Base-by-base conservation (phyloP, 805 yeast genomes). In the Dipodascus geniculatus region DNA sequence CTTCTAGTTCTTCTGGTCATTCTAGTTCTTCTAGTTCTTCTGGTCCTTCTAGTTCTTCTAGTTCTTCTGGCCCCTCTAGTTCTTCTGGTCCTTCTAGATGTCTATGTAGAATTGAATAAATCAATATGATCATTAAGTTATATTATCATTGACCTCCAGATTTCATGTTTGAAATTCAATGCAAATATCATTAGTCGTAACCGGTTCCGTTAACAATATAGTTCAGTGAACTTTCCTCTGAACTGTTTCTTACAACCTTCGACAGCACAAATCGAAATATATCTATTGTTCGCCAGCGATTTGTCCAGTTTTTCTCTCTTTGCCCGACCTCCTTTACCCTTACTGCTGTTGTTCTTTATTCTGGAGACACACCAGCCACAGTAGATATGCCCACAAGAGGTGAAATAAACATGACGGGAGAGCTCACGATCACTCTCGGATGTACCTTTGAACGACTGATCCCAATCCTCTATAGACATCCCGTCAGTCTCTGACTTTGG, bases 371-470 rank as follows among this genome's bases (percentile, higher is more conserved):
- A 47, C 47, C 91, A 68, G 0, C 96, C 96, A 67, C 96, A 88
- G 65, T 79, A 88, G 0, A 82, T 77, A 69, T 88, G 96, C 0
- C 96, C 96, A 71, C 96, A 88, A 42, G 70, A 67, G 0, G 86
- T 76, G 19, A 76, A 74, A 62, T 82, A 88, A 1, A 84, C 76
- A 56, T 88, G 75, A 60, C 74, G 79, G 0, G 90, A 83, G 33
- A 85, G 68, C 53, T 77, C 82, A 19, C 70, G 61, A 61, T 86
- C 95, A 0, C 71, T 69, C 9, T 71, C 73, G 0, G 82, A 75
- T n/a, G 82, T 24, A 11, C 23, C 58, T 1, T 20, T 3, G 49
- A 47, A 16, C 23, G 6, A 16, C 19, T n/a, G 6, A 6, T 38
- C 44, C 44, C 44, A 38, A 3, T 38, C 20, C 19, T 38, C 20